A percentile compares a stretch with the other conserved stretches of the same genome.
Evolutionary conservation across 2,329 filamentous ascomycete genomes (phyloP).

Genomic region (Penicillium brevicompactum): DNA sequence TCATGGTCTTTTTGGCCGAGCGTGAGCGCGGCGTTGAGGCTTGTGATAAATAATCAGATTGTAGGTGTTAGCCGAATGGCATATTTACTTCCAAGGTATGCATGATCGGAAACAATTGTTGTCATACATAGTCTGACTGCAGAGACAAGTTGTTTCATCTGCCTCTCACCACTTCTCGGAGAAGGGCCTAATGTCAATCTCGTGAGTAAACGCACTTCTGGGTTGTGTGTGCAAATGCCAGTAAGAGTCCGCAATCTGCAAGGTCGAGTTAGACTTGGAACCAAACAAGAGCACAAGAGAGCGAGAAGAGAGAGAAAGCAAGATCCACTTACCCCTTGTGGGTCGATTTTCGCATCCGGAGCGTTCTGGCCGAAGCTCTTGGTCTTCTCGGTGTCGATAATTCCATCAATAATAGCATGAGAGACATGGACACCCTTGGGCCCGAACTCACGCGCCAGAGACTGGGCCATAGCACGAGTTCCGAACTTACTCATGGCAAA

Average conservation of each 20-base stretch:
- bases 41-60: too few relatives aligned
- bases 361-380: conserved; percentile 38
- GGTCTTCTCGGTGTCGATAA: conserved; percentile 57
- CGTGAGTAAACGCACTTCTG: conserved; percentile 55
- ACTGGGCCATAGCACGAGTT: conserved; percentile 53
- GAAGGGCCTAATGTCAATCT: conserved; percentile 52
- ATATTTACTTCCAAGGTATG: too few relatives aligned
- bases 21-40: too few relatives aligned
- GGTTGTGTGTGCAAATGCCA: conserved; percentile 59
- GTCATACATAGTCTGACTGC: too few relatives aligned
- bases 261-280: background rate
- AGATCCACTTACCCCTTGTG: conserved; percentile 45
- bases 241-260: conserved; percentile 57
- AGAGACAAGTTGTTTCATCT: background rate
- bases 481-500: conserved; percentile 58
- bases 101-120: too few relatives aligned
- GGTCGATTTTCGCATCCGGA: conserved; percentile 54
- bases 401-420: conserved; percentile 59
- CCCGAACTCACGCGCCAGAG: conserved; percentile 57
- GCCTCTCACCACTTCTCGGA: conserved; percentile 21
- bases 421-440: conserved; percentile 58
- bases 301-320: background rate
- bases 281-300: background rate
- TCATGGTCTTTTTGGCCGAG: too few relatives aligned
- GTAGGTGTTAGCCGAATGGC: too few relatives aligned